Conservation (phyloP, 2,329 filamentous ascomycete genomes). For the Coleophoma crateriformis region DNA sequence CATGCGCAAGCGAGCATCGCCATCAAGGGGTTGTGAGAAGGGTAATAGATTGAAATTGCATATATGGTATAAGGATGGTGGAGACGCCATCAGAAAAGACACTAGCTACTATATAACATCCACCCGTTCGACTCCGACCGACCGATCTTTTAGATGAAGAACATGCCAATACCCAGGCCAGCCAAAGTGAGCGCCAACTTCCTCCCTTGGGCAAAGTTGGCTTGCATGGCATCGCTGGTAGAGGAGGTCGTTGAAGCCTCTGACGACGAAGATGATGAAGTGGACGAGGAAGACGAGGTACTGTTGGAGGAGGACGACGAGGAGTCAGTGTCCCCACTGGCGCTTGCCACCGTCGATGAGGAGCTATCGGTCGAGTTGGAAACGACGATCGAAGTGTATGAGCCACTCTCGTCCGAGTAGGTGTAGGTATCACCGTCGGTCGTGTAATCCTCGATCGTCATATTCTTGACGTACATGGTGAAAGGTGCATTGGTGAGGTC, state of each 20-base stretch:
- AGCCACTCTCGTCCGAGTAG: neutral
- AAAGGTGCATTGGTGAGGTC: conserved; percentile 63
- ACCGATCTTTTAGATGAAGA: neutral
- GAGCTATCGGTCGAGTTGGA: neutral
- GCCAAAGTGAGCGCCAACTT: neutral
- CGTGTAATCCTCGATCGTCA: conserved; percentile 52
- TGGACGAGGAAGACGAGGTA: neutral
- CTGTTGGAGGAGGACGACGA: neutral
- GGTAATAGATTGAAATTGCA: neutral
- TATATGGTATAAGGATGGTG: too few relatives aligned
- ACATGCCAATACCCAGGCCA: neutral
- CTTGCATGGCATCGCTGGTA: neutral
- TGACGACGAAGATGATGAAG: neutral
- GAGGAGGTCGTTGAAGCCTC: neutral
- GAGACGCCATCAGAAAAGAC: too few relatives aligned
- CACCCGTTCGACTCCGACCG: too few relatives aligned
- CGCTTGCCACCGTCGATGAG: neutral
- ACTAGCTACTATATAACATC: too few relatives aligned
- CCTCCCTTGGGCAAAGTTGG: neutral
- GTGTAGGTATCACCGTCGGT: conserved; percentile 40
- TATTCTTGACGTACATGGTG: conserved; percentile 67
- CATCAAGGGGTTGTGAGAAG: too few relatives aligned
- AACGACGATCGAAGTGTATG: neutral
- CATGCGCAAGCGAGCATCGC: too few relatives aligned
- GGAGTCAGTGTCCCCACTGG: neutral